Evolutionary conservation across 805 yeast species (phyloP), one percentile per base, ranked within the genome.

Genomic region (Pichia rugopelliculosa): DNA sequence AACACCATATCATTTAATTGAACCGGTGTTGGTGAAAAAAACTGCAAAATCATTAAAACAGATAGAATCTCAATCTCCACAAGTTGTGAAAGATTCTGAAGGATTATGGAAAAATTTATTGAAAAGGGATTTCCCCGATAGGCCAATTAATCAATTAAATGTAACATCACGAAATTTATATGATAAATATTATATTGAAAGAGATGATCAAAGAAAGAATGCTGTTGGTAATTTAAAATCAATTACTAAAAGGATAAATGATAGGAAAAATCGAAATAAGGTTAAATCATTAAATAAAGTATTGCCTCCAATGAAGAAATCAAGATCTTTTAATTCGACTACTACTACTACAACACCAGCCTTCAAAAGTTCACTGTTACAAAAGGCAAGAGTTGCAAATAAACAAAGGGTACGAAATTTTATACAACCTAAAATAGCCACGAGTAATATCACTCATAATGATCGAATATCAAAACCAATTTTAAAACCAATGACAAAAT

Each of bases 11-110:
- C 80, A 75, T 55, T 56, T 77, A 13, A 62, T 76, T 11, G 70
- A 65, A 52, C 80, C 82, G 0, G 61, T 77, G 1, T 61, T 77
- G 12, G 57, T 53, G 48, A 69, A 68, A 46, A 73, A 76, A 67
- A 66, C 70, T 3, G 70, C 74, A 3, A 71, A 68, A 49, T 72
- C 76, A 42, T 60, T 77, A 17, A 59, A 59, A 33, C 47, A 53
- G 8, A 63, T 76, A 0, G 82, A 77, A 56, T 49, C 47, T 1
- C 60, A 55, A 41, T 72, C 77, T 39, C 74, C 76, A 5, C 74
- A 66, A 22, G 54, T 77, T 1, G 58, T 58, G 7, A 68, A 72
- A 1, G 59, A 66, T 38, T 62, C 74, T 4, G 80, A 76, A 51
- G 64, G 61, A 6, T 52, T 77, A 30, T 77, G 82, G 82, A 58